Base-by-base conservation (phyloP, 83 land plant genomes). In the Diphasiastrum complanatum region DNA sequence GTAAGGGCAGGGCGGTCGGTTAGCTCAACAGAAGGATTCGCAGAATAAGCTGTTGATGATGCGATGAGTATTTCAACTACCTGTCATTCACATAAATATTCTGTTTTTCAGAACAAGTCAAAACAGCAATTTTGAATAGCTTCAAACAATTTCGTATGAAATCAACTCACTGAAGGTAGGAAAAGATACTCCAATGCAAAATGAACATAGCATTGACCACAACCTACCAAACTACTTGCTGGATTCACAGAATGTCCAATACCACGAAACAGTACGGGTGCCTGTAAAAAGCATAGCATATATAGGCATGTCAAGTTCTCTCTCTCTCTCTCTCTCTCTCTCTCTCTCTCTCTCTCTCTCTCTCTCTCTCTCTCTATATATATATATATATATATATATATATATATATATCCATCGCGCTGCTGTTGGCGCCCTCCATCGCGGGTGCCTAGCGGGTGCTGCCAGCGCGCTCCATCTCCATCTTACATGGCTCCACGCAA, bases 1-100 rank as follows among this genome's bases (percentile, higher is more conserved):
- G 81, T 78, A n/a, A 93, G 79, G 8, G 79, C 45, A 22, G 96
- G 99, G 45, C 86, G 83, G 46, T 52, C 76, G 14, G 85, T 77
- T 47, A 89, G 37, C 66, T 77, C 75, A 1, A 78, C 64, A 30
- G 73, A 77, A 33, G 87, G 92, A 56, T 79, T 83, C 48, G 92
- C 96, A 54, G 99, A 93, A 75, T 89, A 93, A 16, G 99, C 99
- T 26, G 96, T 68, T 33, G 89, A 74, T 33, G 99, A 89, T 12
- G 96, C 89, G 61, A 96, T 71, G 29, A 92, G 81, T 54, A 83
- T 91, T 57, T 85, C 85, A 61, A 92, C 63, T 2, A 80, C 86
- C 98, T 92, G 55, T 20, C 23, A 11, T 20, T 46, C 18, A 25
- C 1, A 61, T 50, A 24, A 61, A 2, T 12, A 16, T 0, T n/a